Conservation (phyloP, 169 alveolate genomes). For the Plasmodium inui region DNA sequence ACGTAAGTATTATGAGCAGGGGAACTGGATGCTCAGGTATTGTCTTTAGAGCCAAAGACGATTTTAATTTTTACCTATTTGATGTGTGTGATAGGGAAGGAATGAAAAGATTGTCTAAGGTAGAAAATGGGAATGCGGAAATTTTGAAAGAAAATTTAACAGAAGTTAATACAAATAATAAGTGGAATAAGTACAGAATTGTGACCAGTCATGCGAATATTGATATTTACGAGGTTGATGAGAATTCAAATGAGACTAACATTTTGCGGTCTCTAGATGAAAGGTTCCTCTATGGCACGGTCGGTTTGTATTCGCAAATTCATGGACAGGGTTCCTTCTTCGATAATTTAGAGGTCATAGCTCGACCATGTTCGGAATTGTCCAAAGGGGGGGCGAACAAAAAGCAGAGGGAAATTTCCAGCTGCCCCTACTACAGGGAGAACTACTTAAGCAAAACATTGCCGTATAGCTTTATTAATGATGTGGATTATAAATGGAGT, state of each 20-base stretch:
- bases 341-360: conserved; percentile 85
- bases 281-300: conserved; percentile 88
- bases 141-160: conserved; percentile 84
- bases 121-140: conserved; percentile 86
- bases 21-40: conserved; percentile 89
- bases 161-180: conserved; percentile 85
- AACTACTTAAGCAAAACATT: conserved; percentile 40
- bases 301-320: conserved; percentile 90
- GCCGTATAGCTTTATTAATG: conserved; percentile 40
- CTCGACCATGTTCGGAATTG: conserved; percentile 80
- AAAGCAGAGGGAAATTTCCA: conserved; percentile 46
- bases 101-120: conserved; percentile 84
- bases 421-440: conserved; percentile 82
- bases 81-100: conserved; percentile 85
- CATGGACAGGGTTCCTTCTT: conserved; percentile 88
- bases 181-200: conserved; percentile 83
- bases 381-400: conserved; percentile 22
- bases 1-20: conserved; percentile 83
- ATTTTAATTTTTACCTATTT: conserved; percentile 88
- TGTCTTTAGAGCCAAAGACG: conserved; percentile 89
- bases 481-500: conserved; percentile 35
- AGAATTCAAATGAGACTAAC: conserved; percentile 2
- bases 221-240: conserved; percentile 78
- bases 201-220: conserved; percentile 77
- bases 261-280: conserved; percentile 87